Base-by-base conservation (phyloP, 2,329 filamentous ascomycete genomes). In the Alternaria sp. region DNA sequence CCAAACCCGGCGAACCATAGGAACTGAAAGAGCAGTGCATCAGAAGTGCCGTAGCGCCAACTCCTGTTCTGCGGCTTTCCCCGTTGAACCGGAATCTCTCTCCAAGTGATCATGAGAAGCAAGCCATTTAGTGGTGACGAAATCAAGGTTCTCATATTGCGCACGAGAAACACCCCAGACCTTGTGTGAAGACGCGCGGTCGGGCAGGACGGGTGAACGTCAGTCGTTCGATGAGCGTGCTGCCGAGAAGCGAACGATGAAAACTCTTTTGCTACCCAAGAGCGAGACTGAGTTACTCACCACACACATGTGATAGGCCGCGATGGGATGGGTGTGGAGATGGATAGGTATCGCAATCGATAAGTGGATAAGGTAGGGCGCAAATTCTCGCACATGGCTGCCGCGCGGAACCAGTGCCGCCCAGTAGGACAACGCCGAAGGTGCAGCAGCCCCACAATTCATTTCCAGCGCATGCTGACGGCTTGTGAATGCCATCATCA, bases 321-420 rank as follows among this genome's bases (percentile, higher is more conserved):
- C 62, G 63, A 63, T 36, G 30, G 45, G 49, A 59, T 53, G 69
- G 61, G 25, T 68, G 69, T 69, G 72, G 71, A 65, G 69, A 72
- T 62, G 74, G 72, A 59, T 68, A 70, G 69, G 53, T 71, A 75
- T 77, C 72, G 74, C 59, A 59, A 77, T 77, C 73, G 76, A 77
- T 77, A 76, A 70, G 74, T 73, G 73, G 75, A 76, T 75, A 76
- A 70, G 68, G 67, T 51, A 71, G 62, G 55, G 67, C 63, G 65
- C 65, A 72, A 71, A 72, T 50, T 67, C 67, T 63, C 61, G 62
- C 61, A 63, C 60, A 57, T 65, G 55, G 65, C 66, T 73, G 70
- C 67, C 71, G 69, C 66, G 70, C 67, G 68, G 70, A 66, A 69
- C 57, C 30, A 32, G 25, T 47, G 58, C 50, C 13, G 61, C 60